Base-by-base conservation (phyloP, 257 asterid genomes). In the Solanum paucissectum region DNA sequence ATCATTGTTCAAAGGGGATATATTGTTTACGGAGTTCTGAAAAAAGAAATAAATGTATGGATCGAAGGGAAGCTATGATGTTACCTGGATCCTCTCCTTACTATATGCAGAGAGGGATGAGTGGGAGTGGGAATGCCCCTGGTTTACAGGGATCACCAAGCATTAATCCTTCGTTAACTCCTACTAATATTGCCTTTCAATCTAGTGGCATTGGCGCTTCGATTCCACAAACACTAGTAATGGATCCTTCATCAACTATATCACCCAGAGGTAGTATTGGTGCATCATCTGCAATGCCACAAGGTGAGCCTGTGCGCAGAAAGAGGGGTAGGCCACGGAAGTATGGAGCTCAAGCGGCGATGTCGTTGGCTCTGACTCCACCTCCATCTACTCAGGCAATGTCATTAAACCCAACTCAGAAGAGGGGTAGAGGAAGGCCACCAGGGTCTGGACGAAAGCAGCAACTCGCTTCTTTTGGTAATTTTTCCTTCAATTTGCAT, bases 271-370 rank as follows among this genome's bases (percentile, higher is more conserved):
- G 91, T 60, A 88, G 86, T 72, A 90, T 87, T 58, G 95, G 98
- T 49, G 94, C 92, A 49, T 91, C 94, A 52, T 90, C 93, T 52
- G 87, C 90, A 64, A 83, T 91, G 91, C 92, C 91, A 82, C 95
- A 91, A 86, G 93, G 93, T 16, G 95, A 92, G 87, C 95, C 96
- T 29, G 90, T 94, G 82, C 94, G 98, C 16, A 92, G 98, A 86
- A 94, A 95, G 87, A 89, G 98, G 76, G 98, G 98, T 36, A 93
- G 98, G 84, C 98, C 98, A 2, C 90, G 98, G 85, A 95, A 95
- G 86, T 95, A 95, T 86, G 98, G 98, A 75, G 93, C 91, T 14
- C 95, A 90, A 87, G 94, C 93, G 16, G 92, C 91, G 6, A 94
- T 92, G 77, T 90, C 96, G 0, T 90, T 92, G 88, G 91, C 91